Conservation (phyloP, 2,329 filamentous ascomycete genomes). For the Seiridium unicorne region DNA sequence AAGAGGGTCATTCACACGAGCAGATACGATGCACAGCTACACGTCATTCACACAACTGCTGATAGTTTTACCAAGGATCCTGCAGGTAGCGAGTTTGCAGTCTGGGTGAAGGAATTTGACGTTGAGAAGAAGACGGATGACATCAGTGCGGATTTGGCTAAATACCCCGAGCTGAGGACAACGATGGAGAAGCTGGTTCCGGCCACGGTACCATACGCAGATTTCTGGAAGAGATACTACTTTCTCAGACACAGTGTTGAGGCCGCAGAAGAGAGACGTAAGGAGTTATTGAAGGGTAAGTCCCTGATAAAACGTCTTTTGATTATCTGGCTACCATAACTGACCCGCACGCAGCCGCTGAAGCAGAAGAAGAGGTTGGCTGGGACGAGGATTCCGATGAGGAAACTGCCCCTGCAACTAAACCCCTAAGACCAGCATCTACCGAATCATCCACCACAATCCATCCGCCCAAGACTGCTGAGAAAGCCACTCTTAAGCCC, state of each 20-base stretch:
- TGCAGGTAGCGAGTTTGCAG: constrained; percentile 68
- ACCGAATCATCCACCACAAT: constrained; percentile 60
- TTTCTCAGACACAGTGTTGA: constrained; percentile 91
- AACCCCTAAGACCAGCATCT: constrained; percentile 40
- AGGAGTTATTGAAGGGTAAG: constrained; percentile 87
- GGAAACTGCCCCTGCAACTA: constrained; percentile 27
- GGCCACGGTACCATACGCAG: constrained; percentile 80
- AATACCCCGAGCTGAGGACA: constrained; percentile 77
- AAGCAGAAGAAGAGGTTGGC: constrained; percentile 68
- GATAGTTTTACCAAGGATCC: constrained; percentile 85
- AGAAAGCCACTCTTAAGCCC: constrained; percentile 54
- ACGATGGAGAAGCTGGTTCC: constrained; percentile 98
- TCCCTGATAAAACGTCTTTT: constrained; percentile 13
- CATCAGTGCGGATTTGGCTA: constrained; percentile 78
- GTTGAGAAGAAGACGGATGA: constrained; percentile 81
- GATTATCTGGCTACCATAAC: constrained; percentile 25
- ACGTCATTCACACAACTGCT: constrained; percentile 85
- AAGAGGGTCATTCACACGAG: constrained; percentile 95
- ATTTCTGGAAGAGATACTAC: constrained; percentile 95
- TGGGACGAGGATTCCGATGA: constrained; percentile 70
- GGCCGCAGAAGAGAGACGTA: constrained; percentile 83
- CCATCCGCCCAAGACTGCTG: constrained; percentile 43
- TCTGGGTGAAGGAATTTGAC: constrained; percentile 74
- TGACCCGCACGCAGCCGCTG: constrained; percentile 51
- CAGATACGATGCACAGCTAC: constrained; percentile 90